Conservation (phyloP, 1,139 yeast species). For the Scheffersomyces parashehatae region DNA sequence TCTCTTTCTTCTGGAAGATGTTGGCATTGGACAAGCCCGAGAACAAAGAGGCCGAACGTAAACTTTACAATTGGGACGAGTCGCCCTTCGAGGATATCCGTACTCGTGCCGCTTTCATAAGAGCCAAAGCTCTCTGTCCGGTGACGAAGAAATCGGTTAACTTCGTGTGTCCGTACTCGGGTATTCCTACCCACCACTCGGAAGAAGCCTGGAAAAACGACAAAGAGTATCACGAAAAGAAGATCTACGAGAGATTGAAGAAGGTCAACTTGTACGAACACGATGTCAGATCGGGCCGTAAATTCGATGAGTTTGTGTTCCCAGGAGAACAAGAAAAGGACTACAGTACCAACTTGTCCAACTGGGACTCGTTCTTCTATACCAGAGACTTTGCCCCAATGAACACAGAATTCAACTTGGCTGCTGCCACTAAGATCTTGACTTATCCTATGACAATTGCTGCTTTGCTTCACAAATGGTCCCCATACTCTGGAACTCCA, state of each 20-base stretch:
- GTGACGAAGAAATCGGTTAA: constrained; percentile 79
- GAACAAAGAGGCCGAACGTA: constrained; percentile 20
- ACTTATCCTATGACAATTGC: constrained; percentile 92
- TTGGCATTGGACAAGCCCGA: constrained; percentile 37
- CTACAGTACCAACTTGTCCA: constrained; percentile 71
- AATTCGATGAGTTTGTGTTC: constrained; percentile 92
- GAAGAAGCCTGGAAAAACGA: constrained; percentile 88
- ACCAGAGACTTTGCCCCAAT: constrained; percentile 91
- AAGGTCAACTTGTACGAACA: constrained; percentile 93
- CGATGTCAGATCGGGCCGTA: constrained; percentile 89
- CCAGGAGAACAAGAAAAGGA: constrained; percentile 82
- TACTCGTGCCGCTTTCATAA: constrained; percentile 86
- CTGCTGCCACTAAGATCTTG: constrained; percentile 91
- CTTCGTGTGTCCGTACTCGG: constrained; percentile 89
- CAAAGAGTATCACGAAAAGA: constrained; percentile 63
- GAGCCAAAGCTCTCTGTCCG: constrained; percentile 88
- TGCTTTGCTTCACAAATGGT: constrained; percentile 75
- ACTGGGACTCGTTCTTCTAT: constrained; percentile 92
- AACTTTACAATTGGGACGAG: constrained; percentile 66
- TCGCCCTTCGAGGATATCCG: constrained; percentile 88
- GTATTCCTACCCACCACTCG: constrained; percentile 94
- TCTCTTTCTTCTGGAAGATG: constrained; percentile 42
- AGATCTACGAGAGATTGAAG: constrained; percentile 70
- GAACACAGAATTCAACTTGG: constrained; percentile 95
- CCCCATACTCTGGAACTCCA: constrained; percentile 81